Conservation (phyloP, 345 rosid species). For the Anacardium occidentale region DNA sequence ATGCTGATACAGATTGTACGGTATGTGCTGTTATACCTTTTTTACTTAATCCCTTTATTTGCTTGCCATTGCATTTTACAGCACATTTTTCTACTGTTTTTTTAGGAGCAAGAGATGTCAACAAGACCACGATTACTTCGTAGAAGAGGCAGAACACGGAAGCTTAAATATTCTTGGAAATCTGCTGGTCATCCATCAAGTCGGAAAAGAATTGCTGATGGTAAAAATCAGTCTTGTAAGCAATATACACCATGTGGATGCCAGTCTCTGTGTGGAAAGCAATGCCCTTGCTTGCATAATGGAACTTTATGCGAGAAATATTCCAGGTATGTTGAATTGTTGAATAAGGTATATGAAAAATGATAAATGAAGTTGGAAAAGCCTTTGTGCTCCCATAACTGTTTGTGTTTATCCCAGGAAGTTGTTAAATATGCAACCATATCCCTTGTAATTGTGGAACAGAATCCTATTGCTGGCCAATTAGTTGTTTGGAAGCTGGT, state of each 20-base stretch:
- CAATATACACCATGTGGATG: slow-evolving; percentile 94
- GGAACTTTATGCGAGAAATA: slow-evolving; percentile 94
- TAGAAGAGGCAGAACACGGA: slow-evolving; percentile 71
- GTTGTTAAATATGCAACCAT: neutral
- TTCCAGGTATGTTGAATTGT: slow-evolving; percentile 69
- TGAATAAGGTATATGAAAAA: slow-evolving; percentile 12
- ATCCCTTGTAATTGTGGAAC: neutral
- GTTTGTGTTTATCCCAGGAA: neutral
- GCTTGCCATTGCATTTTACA: slow-evolving; percentile 15
- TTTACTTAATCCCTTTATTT: slow-evolving; percentile 8
- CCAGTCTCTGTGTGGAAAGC: slow-evolving; percentile 73
- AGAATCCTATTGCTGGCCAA: neutral
- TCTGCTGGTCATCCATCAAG: slow-evolving; percentile 74
- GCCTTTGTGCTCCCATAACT: neutral
- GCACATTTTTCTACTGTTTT: slow-evolving; percentile 20
- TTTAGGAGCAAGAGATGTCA: slow-evolving; percentile 74
- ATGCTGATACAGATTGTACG: slow-evolving; percentile 51
- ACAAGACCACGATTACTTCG: slow-evolving; percentile 52
- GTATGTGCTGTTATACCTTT: slow-evolving; percentile 38
- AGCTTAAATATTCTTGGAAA: slow-evolving; percentile 90
- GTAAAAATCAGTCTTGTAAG: slow-evolving; percentile 53
- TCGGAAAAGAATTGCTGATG: slow-evolving; percentile 67
- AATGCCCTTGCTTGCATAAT: slow-evolving; percentile 64
- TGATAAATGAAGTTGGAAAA: slow-evolving; percentile 11
- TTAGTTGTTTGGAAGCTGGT: neutral